Evolutionary conservation across 805 yeast species (phyloP).

Genomic region (Ogataea kodamae): DNA sequence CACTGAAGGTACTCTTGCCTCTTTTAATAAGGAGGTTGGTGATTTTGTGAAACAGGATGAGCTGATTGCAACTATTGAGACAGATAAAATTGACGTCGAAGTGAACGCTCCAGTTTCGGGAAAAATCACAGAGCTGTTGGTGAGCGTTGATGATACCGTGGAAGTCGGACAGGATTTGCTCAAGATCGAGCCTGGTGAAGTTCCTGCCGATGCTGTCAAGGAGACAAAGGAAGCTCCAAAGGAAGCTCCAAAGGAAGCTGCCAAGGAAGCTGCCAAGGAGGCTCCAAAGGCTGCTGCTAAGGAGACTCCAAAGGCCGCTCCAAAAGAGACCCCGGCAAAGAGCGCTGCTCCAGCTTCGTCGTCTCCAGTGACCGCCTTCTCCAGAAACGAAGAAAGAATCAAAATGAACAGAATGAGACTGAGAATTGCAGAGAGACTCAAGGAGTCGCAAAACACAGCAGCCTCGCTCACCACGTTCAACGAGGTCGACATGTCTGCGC

Average conservation of each 20-base stretch:
- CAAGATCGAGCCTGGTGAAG: conserved; percentile 76
- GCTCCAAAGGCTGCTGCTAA: conserved; percentile 12
- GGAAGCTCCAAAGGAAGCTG: conserved; percentile 31
- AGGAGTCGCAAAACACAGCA: conserved; percentile 98
- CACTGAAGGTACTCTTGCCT: conserved; percentile 88
- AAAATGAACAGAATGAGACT: conserved; percentile 99
- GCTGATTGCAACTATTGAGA: conserved; percentile 92
- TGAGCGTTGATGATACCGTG: conserved; percentile 85
- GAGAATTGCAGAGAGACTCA: conserved; percentile 97
- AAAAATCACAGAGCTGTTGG: conserved; percentile 79
- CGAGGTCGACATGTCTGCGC: conserved; percentile 93
- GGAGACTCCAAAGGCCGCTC: conserved; percentile 13
- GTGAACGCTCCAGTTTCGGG: conserved; percentile 94
- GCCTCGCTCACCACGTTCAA: conserved; percentile 97
- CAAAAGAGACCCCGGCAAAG: conserved; percentile 16
- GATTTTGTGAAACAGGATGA: conserved; percentile 86
- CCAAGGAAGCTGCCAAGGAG: conserved; percentile 14
- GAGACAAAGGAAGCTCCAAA: conserved; percentile 43
- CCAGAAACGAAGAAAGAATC: conserved; percentile 86
- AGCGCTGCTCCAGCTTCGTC: conserved; percentile 20
- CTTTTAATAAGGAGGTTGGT: conserved; percentile 71
- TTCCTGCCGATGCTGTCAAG: conserved; percentile 40
- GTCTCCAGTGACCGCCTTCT: conserved; percentile 47
- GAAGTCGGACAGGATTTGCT: conserved; percentile 92
- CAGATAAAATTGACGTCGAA: conserved; percentile 96